Conservation (phyloP, 169 alveolate species). For the Perkinsus olseni region DNA sequence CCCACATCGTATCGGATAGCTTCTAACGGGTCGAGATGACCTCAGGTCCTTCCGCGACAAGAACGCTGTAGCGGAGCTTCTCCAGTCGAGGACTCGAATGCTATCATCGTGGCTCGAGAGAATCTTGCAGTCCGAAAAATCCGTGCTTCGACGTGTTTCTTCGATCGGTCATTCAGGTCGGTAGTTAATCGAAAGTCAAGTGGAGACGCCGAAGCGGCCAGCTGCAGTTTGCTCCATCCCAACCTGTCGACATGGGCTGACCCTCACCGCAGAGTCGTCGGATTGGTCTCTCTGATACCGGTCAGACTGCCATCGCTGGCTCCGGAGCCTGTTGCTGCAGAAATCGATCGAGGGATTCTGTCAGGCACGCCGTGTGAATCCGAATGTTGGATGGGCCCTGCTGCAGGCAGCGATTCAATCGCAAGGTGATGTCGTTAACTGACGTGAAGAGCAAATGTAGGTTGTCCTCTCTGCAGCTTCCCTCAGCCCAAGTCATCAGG, state of each 20-base stretch:
- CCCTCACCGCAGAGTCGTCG: background rate
- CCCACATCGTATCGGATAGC: too few relatives aligned
- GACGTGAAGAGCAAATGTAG: background rate
- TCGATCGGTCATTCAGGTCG: background rate
- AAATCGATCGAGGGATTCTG: too few relatives aligned
- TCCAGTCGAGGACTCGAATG: background rate
- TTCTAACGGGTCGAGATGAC: too few relatives aligned
- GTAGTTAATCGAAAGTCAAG: background rate
- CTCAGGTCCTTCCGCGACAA: background rate
- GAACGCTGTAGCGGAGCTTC: background rate
- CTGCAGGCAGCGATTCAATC: background rate
- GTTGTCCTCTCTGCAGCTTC: background rate
- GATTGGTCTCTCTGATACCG: background rate
- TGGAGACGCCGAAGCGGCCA: background rate
- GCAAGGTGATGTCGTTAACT: background rate
- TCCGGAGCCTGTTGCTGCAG: background rate
- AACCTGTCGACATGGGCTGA: background rate
- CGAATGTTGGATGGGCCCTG: background rate
- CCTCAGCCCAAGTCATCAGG: too few relatives aligned
- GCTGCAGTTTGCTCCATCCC: background rate
- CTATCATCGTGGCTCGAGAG: background rate
- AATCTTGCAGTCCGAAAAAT: background rate
- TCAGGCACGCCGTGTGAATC: background rate
- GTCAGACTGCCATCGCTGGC: background rate
- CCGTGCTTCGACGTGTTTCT: background rate